A percentile compares a stretch with the other conserved stretches of the same genome.
These are phyloP conservation scores for Spinacia oleracea DNA, from an alignment of 179 eudicot genomes.

Conservation along the genomic window DNA sequence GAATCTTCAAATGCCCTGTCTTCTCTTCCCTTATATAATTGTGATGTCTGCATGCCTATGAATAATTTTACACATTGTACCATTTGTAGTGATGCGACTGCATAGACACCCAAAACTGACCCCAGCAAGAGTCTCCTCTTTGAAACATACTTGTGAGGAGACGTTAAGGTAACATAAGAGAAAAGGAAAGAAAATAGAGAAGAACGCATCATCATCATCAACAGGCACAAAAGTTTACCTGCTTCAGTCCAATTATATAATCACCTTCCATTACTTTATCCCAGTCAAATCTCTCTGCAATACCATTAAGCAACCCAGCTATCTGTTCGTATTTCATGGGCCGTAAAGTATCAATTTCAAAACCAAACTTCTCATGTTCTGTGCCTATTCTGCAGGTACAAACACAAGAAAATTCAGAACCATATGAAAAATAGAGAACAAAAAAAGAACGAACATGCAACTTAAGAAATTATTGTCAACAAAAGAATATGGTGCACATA, in stretches of 20 bases:
- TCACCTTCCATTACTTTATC: constrained; percentile 96
- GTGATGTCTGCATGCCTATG: constrained; percentile 5
- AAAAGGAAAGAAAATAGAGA: not conserved
- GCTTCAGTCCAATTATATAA: constrained; percentile 86
- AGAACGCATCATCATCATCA: constrained; percentile 8
- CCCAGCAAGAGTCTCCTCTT: not conserved
- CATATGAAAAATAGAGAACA: not conserved
- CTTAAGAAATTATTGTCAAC: not conserved
- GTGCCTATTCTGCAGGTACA: constrained; percentile 85
- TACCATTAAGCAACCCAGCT: constrained; percentile 79
- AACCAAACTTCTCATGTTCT: constrained; percentile 98
- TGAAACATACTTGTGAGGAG: not conserved
- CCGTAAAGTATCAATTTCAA: constrained; percentile 70
- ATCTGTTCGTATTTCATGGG: constrained; percentile 94
- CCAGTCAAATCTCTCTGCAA: constrained; percentile 98
- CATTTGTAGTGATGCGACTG: not conserved
- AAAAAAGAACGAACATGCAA: not conserved
- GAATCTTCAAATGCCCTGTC: not conserved
- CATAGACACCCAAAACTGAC: not conserved
- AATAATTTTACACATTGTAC: not conserved
- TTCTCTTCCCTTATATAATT: not conserved
- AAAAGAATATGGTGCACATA: not conserved
- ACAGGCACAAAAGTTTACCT: constrained; percentile 49
- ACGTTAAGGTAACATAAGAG: not conserved
- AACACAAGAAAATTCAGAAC: not conserved